These are phyloP conservation scores for Puccinia polysora DNA, from an alignment of 1,284 basidiomycete genomes.

Conservation along the genomic window DNA sequence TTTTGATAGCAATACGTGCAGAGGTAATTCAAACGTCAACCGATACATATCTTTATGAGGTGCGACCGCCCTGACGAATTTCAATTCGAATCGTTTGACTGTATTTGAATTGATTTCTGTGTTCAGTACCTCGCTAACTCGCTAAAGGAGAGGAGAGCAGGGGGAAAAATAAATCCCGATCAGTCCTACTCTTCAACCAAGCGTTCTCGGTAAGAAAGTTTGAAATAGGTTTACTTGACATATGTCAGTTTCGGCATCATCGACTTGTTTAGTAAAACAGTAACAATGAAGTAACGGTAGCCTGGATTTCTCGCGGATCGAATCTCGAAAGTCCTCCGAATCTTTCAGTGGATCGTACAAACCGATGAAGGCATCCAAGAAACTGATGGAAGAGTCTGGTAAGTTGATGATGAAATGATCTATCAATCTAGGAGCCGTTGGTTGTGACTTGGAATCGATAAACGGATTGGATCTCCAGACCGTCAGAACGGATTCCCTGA, in stretches of 20 bases:
- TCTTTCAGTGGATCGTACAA: conserved; percentile 58
- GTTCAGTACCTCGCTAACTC: conserved; percentile 68
- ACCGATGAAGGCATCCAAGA: conserved; percentile 81
- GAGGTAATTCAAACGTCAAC: conserved; percentile 79
- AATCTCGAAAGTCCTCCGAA: conserved; percentile 54
- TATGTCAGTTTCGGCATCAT: conserved; percentile 71
- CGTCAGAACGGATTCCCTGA: not conserved
- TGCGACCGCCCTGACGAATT: conserved; percentile 84
- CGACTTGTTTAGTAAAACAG: conserved; percentile 88
- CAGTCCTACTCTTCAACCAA: too few species aligned
- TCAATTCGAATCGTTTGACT: conserved; percentile 57
- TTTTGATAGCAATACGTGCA: conserved; percentile 19
- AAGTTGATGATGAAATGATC: conserved; percentile 96
- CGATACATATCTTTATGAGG: conserved; percentile 99
- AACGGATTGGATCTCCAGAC: conserved; percentile 33
- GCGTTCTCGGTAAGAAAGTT: too few species aligned
- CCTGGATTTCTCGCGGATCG: conserved; percentile 49
- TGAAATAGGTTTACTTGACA: conserved; percentile 63
- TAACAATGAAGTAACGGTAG: conserved; percentile 93
- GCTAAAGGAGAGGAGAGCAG: conserved; percentile 55
- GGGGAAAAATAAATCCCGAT: not conserved
- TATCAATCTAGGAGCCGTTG: conserved; percentile 57
- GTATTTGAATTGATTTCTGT: conserved; percentile 59
- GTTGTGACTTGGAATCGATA: not conserved
- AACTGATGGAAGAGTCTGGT: conserved; percentile 82